These are phyloP conservation scores for Pseudotulostoma volvatum DNA, from an alignment of 495 filamentous ascomycete genomes.

Conservation along the genomic window DNA sequence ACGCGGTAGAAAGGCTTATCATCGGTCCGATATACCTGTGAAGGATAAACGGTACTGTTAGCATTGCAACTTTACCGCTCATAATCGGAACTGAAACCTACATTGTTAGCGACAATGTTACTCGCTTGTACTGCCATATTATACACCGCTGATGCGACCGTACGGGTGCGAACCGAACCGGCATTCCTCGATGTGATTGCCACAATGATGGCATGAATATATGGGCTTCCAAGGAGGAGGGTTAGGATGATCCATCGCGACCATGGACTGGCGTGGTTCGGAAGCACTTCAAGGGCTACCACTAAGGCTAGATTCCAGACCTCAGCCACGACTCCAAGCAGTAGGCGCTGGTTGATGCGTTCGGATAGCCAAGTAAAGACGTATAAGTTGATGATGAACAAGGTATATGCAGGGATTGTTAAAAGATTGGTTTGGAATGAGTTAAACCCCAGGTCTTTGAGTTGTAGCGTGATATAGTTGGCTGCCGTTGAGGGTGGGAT, in stretches of 20 bases:
- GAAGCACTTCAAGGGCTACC: constrained; percentile 32
- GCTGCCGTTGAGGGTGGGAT: constrained; percentile 37
- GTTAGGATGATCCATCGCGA: constrained; percentile 34
- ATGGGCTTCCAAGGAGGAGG: constrained; percentile 40
- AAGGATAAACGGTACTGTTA: too few species aligned
- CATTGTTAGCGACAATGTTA: constrained; percentile 46
- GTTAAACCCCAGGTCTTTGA: constrained; percentile 43
- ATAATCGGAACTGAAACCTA: too few species aligned
- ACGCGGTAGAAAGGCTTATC: constrained; percentile 51
- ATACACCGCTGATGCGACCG: constrained; percentile 47
- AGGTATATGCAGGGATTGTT: constrained; percentile 42
- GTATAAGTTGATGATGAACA: constrained; percentile 30
- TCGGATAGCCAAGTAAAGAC: constrained; percentile 38
- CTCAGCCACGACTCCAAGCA: constrained; percentile 34
- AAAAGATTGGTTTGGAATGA: constrained; percentile 56
- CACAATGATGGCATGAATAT: constrained; percentile 50
- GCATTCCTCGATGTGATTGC: constrained; percentile 50
- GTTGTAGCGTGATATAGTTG: constrained; percentile 45
- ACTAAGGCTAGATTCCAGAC: constrained; percentile 41
- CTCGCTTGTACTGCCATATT: constrained; percentile 60
- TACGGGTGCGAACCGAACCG: constrained; percentile 49
- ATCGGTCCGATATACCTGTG: constrained; percentile 42
- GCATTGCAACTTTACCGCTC: too few species aligned
- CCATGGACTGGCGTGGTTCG: constrained; percentile 28
- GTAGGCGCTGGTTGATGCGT: constrained; percentile 33